These are phyloP conservation scores for Beta lomatogona DNA, from an alignment of 179 eudicot species.

Conservation along the genomic window DNA sequence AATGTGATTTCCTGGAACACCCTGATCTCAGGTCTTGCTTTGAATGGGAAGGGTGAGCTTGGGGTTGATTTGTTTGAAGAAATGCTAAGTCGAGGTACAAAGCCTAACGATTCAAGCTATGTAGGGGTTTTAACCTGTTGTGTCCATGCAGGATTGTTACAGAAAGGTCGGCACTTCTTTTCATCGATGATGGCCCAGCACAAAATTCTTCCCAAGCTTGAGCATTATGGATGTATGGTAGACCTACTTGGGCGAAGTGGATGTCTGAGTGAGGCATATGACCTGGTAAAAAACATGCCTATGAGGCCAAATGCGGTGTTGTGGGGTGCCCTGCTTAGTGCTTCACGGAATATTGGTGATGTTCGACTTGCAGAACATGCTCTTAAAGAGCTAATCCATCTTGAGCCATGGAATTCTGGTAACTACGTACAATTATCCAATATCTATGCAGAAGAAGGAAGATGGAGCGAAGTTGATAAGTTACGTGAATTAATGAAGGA, in stretches of 20 bases:
- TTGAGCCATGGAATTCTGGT: constrained; percentile 78
- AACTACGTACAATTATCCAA: constrained; percentile 73
- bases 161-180: constrained; percentile 59
- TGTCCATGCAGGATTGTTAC: constrained; percentile 57
- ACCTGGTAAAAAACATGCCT: constrained; percentile 56
- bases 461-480: constrained; percentile 71
- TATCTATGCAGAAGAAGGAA: constrained; percentile 65
- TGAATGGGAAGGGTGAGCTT: constrained; percentile 56
- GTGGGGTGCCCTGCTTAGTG: constrained; percentile 75
- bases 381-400: constrained; percentile 54
- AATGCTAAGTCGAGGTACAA: constrained; percentile 52
- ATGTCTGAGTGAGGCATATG: constrained; percentile 56
- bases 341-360: constrained; percentile 55
- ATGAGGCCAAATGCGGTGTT: constrained; percentile 70
- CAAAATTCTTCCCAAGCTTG: constrained; percentile 52
- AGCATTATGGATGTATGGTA: constrained; percentile 83
- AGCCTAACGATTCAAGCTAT: constrained; percentile 58
- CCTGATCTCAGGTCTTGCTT: constrained; percentile 67
- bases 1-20: constrained; percentile 68
- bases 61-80: constrained; percentile 60
- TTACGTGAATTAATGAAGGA: constrained; percentile 59
- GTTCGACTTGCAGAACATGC: constrained; percentile 59
- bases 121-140: constrained; percentile 65
- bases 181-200: constrained; percentile 45
- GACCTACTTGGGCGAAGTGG: constrained; percentile 76